phyloP scores from a whole-genome alignment of 1,139 yeast species.

The Pichiaceae sp. region DNA sequence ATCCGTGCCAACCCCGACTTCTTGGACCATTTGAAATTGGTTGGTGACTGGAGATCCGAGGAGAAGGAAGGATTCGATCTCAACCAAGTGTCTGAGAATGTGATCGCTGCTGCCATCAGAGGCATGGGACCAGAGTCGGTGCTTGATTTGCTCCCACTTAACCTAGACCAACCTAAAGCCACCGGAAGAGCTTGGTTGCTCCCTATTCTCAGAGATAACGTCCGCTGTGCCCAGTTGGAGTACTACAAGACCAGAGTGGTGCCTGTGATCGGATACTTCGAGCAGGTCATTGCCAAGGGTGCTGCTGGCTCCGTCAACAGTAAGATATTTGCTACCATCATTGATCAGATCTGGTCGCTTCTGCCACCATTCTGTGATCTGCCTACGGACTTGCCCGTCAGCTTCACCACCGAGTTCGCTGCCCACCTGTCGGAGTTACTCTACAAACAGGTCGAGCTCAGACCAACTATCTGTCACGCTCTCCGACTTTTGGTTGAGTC shows the following conservation, averaged over 20 bases:
- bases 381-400: conserved; percentile 59
- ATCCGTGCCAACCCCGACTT: conserved; percentile 67
- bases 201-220: conserved; percentile 86
- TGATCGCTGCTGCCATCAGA: conserved; percentile 69
- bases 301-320: conserved; percentile 52
- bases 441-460: conserved; percentile 65
- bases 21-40: conserved; percentile 53
- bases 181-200: conserved; percentile 89
- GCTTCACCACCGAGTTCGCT: conserved; percentile 74
- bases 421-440: conserved; percentile 64
- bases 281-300: conserved; percentile 34
- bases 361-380: conserved; percentile 85
- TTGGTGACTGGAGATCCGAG: conserved; percentile 81
- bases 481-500: conserved; percentile 74
- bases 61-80: conserved; percentile 65
- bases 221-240: conserved; percentile 58
- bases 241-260: conserved; percentile 56
- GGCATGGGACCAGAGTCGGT: conserved; percentile 84
- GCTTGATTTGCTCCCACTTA: conserved; percentile 66
- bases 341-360: conserved; percentile 89
- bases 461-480: conserved; percentile 76
- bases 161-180: conserved; percentile 44
- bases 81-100: conserved; percentile 71
- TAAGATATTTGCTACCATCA: conserved; percentile 72
- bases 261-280: conserved; percentile 61